Base-by-base conservation (phyloP, 1,284 basidiomycete genomes). In the Phlebopus sp. region DNA sequence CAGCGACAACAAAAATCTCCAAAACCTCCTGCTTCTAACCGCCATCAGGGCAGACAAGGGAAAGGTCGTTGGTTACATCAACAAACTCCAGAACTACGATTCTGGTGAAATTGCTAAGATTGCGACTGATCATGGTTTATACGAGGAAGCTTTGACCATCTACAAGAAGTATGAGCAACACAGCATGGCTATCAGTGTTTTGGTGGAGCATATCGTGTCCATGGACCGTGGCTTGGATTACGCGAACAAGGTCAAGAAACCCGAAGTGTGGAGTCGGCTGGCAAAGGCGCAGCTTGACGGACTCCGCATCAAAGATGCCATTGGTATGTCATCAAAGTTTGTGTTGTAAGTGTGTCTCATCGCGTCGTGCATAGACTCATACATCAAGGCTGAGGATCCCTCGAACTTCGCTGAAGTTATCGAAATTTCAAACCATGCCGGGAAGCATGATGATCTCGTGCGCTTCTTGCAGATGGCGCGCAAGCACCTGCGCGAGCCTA, bases 261-360 rank as follows among this genome's bases (percentile, higher is more conserved):
- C 97, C 25, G 93, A 93, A 58, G 93, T 99, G 25, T 99, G 97
- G 97, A 93, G 89, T 60, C 77, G 97, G 45, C 82, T 99, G 57
- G 97, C 92, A 35, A 99, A 99, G 71, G 97, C 97, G n/a, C 97
- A 99, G 72, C 82, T 99, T 48, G 97, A 99, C 68, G 97, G 97
- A 59, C 80, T 99, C 51, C 90, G 97, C 42, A 90, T 99, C 75
- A 99, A 98, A 73, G 97, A 99, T 63, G 86, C 97, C 34, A 98
- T 99, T 61, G 92, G 89, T 90, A 59, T 44, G 77, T 49, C 21
- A 42, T 25, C 25, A 21, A 8, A 27, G n/a, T 36, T 30, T 39
- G 13, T 11, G 17, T 29, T 34, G 23, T 36, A 34, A 27, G 21
- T 38, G 42, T n/a, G 17, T 21, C 9, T 59, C 14, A 68, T 15